phyloP scores from a whole-genome alignment of 306 rosid genomes.

The Medicago lupulina region DNA sequence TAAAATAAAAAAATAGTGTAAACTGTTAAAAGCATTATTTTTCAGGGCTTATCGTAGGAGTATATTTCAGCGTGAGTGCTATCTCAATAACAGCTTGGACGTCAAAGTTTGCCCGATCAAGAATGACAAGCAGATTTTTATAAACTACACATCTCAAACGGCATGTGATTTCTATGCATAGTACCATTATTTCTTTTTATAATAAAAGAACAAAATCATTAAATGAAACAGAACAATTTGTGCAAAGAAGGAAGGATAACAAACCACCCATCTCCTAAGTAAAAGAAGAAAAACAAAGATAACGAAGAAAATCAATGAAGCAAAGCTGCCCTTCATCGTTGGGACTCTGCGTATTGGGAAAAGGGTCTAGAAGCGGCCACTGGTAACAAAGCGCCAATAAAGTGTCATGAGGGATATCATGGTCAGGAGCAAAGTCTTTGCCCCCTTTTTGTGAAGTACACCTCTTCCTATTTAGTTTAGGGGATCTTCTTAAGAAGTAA shows the following conservation, averaged over 20 bases:
- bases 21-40: background rate
- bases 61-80: background rate
- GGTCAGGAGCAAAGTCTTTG: background rate
- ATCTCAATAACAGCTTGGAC: background rate
- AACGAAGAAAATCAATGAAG: slow-evolving; percentile 9
- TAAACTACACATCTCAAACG: background rate
- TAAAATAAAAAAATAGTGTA: background rate
- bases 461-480: background rate
- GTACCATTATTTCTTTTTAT: background rate
- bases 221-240: background rate
- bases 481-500: background rate
- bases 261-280: background rate
- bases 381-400: background rate
- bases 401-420: background rate
- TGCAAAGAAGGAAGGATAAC: background rate
- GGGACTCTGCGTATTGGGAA: background rate
- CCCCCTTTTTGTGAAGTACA: background rate
- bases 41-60: background rate
- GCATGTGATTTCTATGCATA: background rate
- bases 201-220: background rate
- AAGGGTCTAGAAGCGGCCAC: background rate
- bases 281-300: background rate
- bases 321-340: background rate
- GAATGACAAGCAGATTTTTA: background rate
- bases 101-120: background rate